Conservation (phyloP, 192 early-diverging fungal species). For the Coemansia sp. region DNA sequence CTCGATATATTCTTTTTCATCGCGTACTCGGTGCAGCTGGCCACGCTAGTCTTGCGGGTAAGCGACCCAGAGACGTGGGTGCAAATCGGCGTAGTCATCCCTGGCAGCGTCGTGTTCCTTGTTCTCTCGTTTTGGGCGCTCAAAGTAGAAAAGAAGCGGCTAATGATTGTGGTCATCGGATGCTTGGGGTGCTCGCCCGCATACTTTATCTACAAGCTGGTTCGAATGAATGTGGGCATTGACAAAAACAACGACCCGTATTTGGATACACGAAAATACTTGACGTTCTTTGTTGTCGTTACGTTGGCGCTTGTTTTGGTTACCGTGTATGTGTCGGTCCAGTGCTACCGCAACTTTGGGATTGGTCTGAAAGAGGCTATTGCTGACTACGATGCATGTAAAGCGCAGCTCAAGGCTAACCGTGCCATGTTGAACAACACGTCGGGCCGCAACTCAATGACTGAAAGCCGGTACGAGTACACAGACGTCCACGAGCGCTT, state of each 20-base stretch:
- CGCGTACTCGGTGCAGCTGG: slow-evolving; percentile 74
- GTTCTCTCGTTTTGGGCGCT: slow-evolving; percentile 55
- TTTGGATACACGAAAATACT: slow-evolving; percentile 53
- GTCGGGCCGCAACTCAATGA: slow-evolving; percentile 1
- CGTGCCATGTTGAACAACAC: slow-evolving; percentile 12
- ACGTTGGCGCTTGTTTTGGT: slow-evolving; percentile 51
- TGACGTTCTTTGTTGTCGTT: slow-evolving; percentile 56
- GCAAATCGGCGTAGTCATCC: slow-evolving; percentile 58
- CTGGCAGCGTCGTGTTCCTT: slow-evolving; percentile 55
- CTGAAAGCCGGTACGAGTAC: slow-evolving; percentile 36
- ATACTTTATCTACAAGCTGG: slow-evolving; percentile 58
- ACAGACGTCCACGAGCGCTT: slow-evolving; percentile 53
- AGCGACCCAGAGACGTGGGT: slow-evolving; percentile 58
- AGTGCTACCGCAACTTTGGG: slow-evolving; percentile 57
- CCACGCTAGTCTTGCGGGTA: slow-evolving; percentile 61
- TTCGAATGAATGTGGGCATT: slow-evolving; percentile 56
- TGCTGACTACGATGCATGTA: slow-evolving; percentile 50
- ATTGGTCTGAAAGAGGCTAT: slow-evolving; percentile 55
- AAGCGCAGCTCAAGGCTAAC: slow-evolving; percentile 66
- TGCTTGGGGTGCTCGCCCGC: slow-evolving; percentile 48
- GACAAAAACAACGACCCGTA: slow-evolving; percentile 52
- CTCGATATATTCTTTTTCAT: slow-evolving; percentile 80
- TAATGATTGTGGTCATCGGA: slow-evolving; percentile 55
- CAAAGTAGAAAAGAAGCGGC: slow-evolving; percentile 43
- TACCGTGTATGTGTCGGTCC: slow-evolving; percentile 51